Evolutionary conservation across 2,329 filamentous ascomycete species (phyloP).

Genomic region (Hymenotorrendiella dingleyae): DNA sequence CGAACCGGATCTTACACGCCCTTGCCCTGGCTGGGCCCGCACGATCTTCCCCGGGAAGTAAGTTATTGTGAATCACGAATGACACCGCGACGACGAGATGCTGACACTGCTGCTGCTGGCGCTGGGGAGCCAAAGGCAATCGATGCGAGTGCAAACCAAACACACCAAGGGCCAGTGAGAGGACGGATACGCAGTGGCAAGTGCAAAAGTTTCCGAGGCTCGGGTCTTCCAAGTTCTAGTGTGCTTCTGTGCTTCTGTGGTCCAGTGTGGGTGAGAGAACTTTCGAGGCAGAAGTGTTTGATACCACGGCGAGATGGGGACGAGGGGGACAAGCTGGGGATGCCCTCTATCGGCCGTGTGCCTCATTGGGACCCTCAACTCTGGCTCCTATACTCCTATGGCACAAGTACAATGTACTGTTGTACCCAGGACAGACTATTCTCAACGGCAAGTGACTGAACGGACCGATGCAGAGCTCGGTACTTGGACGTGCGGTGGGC

Average conservation of each 20-base stretch:
- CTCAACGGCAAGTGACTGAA: conserved; percentile 26
- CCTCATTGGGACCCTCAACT: no score
- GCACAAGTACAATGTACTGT: no score
- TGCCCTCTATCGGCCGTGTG: no score
- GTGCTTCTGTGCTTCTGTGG: not conserved
- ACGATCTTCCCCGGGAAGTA: conserved; percentile 25
- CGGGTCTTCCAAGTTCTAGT: not conserved
- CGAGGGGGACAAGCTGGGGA: no score
- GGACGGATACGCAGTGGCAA: not conserved
- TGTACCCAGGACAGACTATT: no score
- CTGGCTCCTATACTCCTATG: no score
- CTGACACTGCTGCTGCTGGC: conserved; percentile 6
- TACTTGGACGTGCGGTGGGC: conserved; percentile 16
- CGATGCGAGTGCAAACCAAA: conserved; percentile 1
- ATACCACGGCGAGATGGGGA: conserved; percentile 16
- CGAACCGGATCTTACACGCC: conserved; percentile 19
- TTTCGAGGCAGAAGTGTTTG: conserved; percentile 19
- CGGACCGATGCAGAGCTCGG: conserved; percentile 28
- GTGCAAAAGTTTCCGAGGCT: not conserved
- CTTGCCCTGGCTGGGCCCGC: conserved; percentile 3
- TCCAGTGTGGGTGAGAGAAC: not conserved
- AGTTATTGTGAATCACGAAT: conserved; percentile 26
- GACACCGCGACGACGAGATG: conserved; percentile 14
- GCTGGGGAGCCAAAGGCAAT: not conserved
- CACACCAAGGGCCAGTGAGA: no score